A percentile compares a stretch with the other conserved stretches of the same genome.
Conservation (phyloP, 2,329 filamentous ascomycete species). For the Diaporthe longicolla region DNA sequence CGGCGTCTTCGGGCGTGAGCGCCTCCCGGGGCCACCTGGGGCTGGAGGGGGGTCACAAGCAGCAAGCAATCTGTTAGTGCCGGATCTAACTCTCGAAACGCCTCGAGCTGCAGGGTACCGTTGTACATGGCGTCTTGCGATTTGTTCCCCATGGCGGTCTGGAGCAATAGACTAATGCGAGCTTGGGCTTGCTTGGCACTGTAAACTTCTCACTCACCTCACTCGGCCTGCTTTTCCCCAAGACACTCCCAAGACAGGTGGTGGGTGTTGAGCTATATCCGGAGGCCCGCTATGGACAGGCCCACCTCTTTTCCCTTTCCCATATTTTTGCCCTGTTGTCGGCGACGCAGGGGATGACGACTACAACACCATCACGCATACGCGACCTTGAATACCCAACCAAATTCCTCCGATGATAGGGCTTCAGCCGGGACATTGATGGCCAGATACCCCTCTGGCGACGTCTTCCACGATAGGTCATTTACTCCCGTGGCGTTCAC, state of each 20-base stretch:
- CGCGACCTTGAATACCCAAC: slow-evolving; percentile 60
- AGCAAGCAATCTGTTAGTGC: slow-evolving; percentile 37
- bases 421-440: slow-evolving; percentile 52
- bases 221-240: background rate
- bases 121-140: slow-evolving; percentile 41
- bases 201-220: slow-evolving; percentile 30
- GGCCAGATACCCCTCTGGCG: slow-evolving; percentile 46
- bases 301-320: background rate
- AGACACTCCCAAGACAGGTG: background rate
- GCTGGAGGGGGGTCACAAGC: slow-evolving; percentile 24
- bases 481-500: slow-evolving; percentile 35
- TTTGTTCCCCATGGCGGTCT: slow-evolving; percentile 36
- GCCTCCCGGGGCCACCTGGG: slow-evolving; percentile 8
- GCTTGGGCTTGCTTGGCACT: slow-evolving; percentile 25
- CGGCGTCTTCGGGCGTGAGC: slow-evolving; percentile 32
- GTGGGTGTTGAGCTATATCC: slow-evolving; percentile 24
- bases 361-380: slow-evolving; percentile 44
- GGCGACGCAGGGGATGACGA: background rate
- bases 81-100: slow-evolving; percentile 30
- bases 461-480: slow-evolving; percentile 32
- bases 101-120: slow-evolving; percentile 27
- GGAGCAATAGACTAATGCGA: slow-evolving; percentile 39
- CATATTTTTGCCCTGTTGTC: background rate
- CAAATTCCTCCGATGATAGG: slow-evolving; percentile 52
- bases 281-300: slow-evolving; percentile 20